Evolutionary conservation across 441 rosid genomes (phyloP).

Genomic region (Erodium chrysanthum): DNA sequence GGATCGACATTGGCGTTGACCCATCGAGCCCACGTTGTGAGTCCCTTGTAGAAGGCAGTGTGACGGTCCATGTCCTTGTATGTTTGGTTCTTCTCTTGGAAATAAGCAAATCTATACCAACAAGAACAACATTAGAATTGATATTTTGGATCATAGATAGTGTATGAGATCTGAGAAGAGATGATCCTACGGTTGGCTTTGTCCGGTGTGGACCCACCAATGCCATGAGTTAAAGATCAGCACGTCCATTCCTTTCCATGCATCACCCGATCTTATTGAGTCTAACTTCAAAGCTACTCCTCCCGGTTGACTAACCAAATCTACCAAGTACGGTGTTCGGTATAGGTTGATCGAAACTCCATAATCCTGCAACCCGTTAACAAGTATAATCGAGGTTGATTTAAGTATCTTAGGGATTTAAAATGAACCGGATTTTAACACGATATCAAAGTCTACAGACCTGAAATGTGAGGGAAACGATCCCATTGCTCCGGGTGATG

Average conservation of each 20-base stretch:
- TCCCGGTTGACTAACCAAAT: slow-evolving; percentile 29
- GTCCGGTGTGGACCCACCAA: slow-evolving; percentile 61
- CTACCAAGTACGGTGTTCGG: slow-evolving; percentile 50
- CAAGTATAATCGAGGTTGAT: too few relatives aligned
- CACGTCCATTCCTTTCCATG: slow-evolving; percentile 64
- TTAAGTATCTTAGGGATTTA: not conserved
- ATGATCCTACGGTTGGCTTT: slow-evolving; percentile 39
- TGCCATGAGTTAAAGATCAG: slow-evolving; percentile 62
- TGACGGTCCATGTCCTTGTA: not conserved
- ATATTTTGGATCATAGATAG: too few relatives aligned
- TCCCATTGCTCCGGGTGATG: slow-evolving; percentile 31
- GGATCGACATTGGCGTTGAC: too few relatives aligned
- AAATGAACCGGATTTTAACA: too few relatives aligned
- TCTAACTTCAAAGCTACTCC: slow-evolving; percentile 46
- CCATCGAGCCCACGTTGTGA: too few relatives aligned
- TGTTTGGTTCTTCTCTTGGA: not conserved
- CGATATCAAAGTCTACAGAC: too few relatives aligned
- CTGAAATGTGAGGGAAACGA: slow-evolving; percentile 41
- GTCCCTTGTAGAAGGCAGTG: not conserved
- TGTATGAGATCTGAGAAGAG: not conserved
- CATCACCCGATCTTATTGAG: slow-evolving; percentile 41
- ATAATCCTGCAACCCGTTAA: slow-evolving; percentile 37
- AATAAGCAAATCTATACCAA: not conserved
- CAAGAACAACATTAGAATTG: not conserved
- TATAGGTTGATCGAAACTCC: slow-evolving; percentile 37